These are phyloP conservation scores for Yamadazyma atlantica DNA, from an alignment of 1,139 yeast species.

Conservation along the genomic window DNA sequence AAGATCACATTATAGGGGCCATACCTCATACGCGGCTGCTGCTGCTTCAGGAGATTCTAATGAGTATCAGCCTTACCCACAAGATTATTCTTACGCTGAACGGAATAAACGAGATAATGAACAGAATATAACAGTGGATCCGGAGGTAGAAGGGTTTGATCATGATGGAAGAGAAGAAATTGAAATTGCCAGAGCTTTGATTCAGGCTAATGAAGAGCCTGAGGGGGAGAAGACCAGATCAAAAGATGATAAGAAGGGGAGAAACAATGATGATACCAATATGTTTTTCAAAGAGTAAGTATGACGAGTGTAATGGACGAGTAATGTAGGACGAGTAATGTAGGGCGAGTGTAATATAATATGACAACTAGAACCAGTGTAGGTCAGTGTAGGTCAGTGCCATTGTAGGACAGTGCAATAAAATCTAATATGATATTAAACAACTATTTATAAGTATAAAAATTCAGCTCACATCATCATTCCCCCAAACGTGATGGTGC, in stretches of 20 bases:
- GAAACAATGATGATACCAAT: conserved; percentile 22
- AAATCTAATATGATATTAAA: conserved; percentile 1
- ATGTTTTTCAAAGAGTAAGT: conserved; percentile 26
- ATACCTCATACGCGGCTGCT: conserved; percentile 39
- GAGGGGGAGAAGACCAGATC: too few species aligned
- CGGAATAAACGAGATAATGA: conserved; percentile 2
- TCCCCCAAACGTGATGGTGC: conserved; percentile 10
- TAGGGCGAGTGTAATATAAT: too few species aligned
- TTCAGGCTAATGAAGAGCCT: conserved; percentile 58
- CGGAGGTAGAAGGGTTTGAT: conserved; percentile 56
- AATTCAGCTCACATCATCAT: conserved; percentile 1
- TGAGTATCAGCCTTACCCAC: conserved; percentile 21
- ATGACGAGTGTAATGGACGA: too few species aligned
- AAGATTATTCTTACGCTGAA: conserved; percentile 16
- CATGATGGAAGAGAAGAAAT: conserved; percentile 52
- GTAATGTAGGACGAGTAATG: too few species aligned
- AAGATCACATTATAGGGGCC: conserved; percentile 28
- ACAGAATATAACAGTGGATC: conserved; percentile 50
- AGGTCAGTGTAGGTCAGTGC: too few species aligned
- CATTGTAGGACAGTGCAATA: neutral
- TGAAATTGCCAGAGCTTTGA: conserved; percentile 65
- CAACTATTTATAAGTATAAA: conserved; percentile 2
- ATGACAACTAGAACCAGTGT: too few species aligned
- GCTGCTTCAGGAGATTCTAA: conserved; percentile 40
- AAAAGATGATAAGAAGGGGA: conserved; percentile 1